Evolutionary conservation across 345 rosid species (phyloP).

Genomic region (Salix suchowensis): DNA sequence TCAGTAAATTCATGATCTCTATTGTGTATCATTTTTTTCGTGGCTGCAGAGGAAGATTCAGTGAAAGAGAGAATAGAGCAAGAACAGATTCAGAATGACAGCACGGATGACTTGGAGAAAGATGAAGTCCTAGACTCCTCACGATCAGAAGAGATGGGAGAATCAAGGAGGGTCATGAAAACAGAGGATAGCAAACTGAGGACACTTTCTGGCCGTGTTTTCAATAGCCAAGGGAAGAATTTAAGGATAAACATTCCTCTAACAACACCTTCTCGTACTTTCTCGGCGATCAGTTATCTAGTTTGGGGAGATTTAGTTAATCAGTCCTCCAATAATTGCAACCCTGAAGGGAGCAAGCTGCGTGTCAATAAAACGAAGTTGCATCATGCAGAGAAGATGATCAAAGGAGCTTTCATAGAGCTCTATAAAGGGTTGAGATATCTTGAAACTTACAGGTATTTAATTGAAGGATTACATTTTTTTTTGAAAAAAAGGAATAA

Average conservation of each 20-base stretch:
- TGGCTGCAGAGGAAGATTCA: conserved; percentile 63
- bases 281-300: conserved; percentile 76
- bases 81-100: conserved; percentile 45
- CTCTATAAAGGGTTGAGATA: conserved; percentile 83
- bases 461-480: neutral
- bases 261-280: conserved; percentile 72
- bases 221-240: conserved; percentile 74
- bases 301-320: conserved; percentile 66
- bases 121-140: conserved; percentile 39
- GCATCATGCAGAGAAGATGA: conserved; percentile 88
- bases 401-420: conserved; percentile 74
- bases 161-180: conserved; percentile 33
- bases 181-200: conserved; percentile 43
- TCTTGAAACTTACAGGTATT: conserved; percentile 81
- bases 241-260: conserved; percentile 79
- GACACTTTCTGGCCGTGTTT: conserved; percentile 46
- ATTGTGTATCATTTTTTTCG: neutral
- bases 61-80: conserved; percentile 52
- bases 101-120: conserved; percentile 39
- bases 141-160: conserved; percentile 41
- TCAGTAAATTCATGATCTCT: neutral
- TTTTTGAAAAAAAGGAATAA: neutral
- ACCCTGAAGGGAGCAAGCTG: conserved; percentile 51
- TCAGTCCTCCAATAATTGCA: conserved; percentile 59
- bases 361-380: conserved; percentile 75